A percentile compares a stretch with the other conserved stretches of the same genome.
Conservation (phyloP, 345 rosid species). For the Citrus inodora region DNA sequence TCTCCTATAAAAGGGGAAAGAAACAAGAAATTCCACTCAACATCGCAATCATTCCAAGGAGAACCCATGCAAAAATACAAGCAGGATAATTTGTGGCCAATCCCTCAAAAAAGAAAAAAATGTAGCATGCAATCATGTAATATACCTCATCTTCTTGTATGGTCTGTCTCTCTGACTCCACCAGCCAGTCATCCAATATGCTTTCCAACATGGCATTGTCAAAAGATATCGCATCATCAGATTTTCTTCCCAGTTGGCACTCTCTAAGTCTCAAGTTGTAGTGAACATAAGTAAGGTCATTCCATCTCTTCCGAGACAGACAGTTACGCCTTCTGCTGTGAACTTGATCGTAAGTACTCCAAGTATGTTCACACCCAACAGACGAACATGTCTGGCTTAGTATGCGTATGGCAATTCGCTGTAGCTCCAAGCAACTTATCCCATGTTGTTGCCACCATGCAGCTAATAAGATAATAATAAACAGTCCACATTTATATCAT, state of each 20-base stretch:
- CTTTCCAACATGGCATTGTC: conserved; percentile 50
- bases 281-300: conserved; percentile 66
- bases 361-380: conserved; percentile 66
- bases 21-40: conserved; percentile 10
- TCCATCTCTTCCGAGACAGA: conserved; percentile 50
- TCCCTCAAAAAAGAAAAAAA: neutral
- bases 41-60: neutral
- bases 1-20: conserved; percentile 39
- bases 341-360: conserved; percentile 66
- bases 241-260: conserved; percentile 35
- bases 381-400: conserved; percentile 88
- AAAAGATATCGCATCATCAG: conserved; percentile 38
- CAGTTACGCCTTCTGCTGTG: conserved; percentile 51
- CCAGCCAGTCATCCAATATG: conserved; percentile 64
- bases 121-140: neutral
- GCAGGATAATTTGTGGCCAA: neutral
- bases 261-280: conserved; percentile 73
- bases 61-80: neutral
- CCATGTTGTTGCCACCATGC: conserved; percentile 93
- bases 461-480: conserved; percentile 31
- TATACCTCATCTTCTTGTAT: conserved; percentile 65
- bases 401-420: conserved; percentile 74
- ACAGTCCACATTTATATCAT: conserved; percentile 7
- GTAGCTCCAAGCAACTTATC: conserved; percentile 82
- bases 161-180: conserved; percentile 38